phyloP scores from a whole-genome alignment of 2,329 filamentous ascomycete genomes.

The Pyrenophora seminiperda region DNA sequence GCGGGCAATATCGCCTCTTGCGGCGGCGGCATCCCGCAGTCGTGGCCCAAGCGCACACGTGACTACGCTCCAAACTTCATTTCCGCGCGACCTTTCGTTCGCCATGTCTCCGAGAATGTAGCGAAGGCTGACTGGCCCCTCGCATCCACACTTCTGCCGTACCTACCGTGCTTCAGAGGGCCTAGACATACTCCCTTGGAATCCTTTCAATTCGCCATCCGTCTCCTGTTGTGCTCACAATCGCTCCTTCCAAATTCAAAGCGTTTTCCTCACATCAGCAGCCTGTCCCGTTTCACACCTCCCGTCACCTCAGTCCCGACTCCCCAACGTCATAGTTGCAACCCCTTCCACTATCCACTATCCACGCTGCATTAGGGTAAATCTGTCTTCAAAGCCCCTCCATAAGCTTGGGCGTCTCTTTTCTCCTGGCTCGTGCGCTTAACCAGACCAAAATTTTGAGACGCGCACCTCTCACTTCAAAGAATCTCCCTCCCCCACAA shows the following conservation, averaged over 20 bases:
- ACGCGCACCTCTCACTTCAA: constrained; percentile 24
- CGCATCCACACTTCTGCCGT: background rate
- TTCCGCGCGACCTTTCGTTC: constrained; percentile 11
- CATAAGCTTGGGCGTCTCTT: constrained; percentile 18
- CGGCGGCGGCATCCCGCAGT: constrained; percentile 19
- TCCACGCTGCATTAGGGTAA: constrained; percentile 2
- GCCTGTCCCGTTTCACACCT: constrained; percentile 17
- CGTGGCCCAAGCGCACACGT: constrained; percentile 29
- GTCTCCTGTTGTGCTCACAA: constrained; percentile 20
- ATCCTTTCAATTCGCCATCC: constrained; percentile 13
- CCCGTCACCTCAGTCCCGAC: constrained; percentile 14
- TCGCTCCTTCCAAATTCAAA: constrained; percentile 15
- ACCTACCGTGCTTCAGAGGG: background rate
- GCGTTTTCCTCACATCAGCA: constrained; percentile 31
- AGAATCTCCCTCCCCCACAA: constrained; percentile 14
- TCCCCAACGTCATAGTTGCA: constrained; percentile 7
- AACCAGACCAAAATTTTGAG: constrained; percentile 35
- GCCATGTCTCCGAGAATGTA: constrained; percentile 6
- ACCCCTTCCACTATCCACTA: background rate
- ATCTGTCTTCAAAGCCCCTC: constrained; percentile 7
- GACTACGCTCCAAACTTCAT: constrained; percentile 20
- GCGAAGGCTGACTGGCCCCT: background rate
- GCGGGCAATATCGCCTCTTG: constrained; percentile 19
- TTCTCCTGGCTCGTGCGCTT: constrained; percentile 37
- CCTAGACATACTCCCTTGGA: background rate